These are phyloP conservation scores for Boletus pseudopeckii DNA, from an alignment of 768 basidiomycete genomes.

Conservation along the genomic window DNA sequence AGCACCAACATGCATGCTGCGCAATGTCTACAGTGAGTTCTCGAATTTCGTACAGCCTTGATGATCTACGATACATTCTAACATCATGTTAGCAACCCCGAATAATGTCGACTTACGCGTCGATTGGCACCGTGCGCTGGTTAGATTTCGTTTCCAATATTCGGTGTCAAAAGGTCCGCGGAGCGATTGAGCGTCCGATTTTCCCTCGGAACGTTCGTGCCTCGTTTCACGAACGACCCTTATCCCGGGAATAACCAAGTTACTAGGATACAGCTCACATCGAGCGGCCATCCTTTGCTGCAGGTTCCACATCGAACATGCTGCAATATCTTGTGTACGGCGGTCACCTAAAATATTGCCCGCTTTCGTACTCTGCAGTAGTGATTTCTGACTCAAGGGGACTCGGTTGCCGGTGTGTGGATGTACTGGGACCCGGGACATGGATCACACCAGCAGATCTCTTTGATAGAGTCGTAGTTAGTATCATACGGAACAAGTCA, in stretches of 20 bases:
- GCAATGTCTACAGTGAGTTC: not conserved
- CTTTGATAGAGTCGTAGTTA: not conserved
- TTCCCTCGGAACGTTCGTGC: not conserved
- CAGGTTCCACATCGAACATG: not conserved
- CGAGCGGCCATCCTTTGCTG: not conserved
- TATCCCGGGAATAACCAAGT: not conserved
- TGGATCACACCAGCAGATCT: not conserved
- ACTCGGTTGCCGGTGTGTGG: not conserved
- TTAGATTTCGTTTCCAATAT: not conserved
- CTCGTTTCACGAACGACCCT: not conserved
- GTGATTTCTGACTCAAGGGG: not conserved
- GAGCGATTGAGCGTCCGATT: not conserved
- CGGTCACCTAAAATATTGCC: not conserved
- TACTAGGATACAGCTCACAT: not conserved
- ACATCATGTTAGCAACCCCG: not conserved
- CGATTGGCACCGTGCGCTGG: not conserved
- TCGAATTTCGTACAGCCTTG: too few species aligned
- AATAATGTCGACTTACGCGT: not conserved
- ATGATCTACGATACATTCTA: not conserved
- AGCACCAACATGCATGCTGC: not conserved
- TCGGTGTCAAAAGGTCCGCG: not conserved
- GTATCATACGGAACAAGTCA: not conserved
- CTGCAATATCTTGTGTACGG: not conserved
- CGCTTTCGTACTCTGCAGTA: not conserved
- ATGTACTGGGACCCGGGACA: not conserved